Percentiles rank a stretch among this genome's conserved stretches.
phyloP scores from a whole-genome alignment of 768 basidiomycete species.

The Phanerochaete carnosa region DNA sequence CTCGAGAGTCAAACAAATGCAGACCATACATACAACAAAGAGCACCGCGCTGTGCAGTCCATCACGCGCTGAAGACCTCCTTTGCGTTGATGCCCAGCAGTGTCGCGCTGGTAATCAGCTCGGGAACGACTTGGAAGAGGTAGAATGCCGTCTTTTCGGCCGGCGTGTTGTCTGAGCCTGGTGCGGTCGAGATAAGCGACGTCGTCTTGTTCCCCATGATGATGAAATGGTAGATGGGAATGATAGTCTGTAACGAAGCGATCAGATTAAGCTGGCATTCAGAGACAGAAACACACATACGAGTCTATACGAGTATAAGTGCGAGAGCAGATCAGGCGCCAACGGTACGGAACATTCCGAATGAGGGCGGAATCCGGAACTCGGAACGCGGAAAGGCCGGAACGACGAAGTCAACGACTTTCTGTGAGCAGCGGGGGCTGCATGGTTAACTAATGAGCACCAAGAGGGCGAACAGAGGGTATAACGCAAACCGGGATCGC shows the following conservation, averaged over 20 bases:
- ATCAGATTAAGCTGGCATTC: neutral
- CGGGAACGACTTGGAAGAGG: conserved; percentile 15
- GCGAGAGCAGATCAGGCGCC: no score
- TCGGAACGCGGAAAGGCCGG: no score
- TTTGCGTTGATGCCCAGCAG: neutral
- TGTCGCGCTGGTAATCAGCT: conserved; percentile 1
- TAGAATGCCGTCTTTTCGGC: conserved; percentile 15
- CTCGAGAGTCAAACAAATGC: no score
- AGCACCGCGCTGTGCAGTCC: no score
- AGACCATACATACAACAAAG: no score
- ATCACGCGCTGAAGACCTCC: neutral
- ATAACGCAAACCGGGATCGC: no score
- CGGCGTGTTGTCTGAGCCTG: conserved; percentile 10
- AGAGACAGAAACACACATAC: neutral
- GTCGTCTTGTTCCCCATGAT: neutral
- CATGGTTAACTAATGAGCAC: no score
- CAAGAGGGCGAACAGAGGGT: no score
- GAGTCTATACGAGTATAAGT: conserved; percentile 7
- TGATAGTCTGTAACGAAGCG: neutral
- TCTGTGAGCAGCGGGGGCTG: no score
- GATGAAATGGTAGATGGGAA: conserved; percentile 2
- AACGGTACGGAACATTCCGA: no score
- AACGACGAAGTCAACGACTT: no score
- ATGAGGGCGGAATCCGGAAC: no score
- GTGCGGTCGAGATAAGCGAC: neutral